These are phyloP conservation scores for Kazachstania psychrophila DNA, from an alignment of 805 yeast genomes.

Conservation along the genomic window DNA sequence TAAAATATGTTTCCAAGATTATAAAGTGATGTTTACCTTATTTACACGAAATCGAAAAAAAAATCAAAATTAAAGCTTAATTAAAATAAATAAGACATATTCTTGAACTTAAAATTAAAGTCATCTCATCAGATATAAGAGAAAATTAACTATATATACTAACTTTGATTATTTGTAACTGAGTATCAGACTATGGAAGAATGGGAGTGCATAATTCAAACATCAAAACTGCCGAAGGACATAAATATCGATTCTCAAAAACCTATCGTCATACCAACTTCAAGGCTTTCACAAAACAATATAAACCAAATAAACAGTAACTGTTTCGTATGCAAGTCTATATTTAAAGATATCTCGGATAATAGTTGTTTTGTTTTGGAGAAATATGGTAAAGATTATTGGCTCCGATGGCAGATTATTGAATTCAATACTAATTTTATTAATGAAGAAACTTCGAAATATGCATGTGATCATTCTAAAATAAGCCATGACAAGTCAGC, in stretches of 20 bases:
- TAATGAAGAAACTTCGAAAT: background rate
- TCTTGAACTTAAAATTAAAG: too few species aligned
- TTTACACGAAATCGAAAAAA: too few species aligned
- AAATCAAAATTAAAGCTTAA: too few species aligned
- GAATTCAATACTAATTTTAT: conserved; percentile 1
- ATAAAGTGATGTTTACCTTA: too few species aligned
- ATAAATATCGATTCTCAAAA: conserved; percentile 4
- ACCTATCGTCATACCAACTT: conserved; percentile 4
- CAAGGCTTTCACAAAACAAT: conserved; percentile 6
- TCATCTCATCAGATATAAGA: too few species aligned
- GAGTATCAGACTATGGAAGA: conserved; percentile 5
- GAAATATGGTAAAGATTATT: conserved; percentile 13
- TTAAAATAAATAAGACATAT: too few species aligned
- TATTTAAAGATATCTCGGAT: conserved; percentile 3
- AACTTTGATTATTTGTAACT: background rate
- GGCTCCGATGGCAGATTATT: conserved; percentile 12
- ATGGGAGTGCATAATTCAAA: conserved; percentile 7
- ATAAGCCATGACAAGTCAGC: background rate
- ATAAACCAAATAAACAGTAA: background rate
- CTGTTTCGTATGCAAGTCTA: conserved; percentile 4
- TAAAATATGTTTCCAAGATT: too few species aligned
- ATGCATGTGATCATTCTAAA: too few species aligned
- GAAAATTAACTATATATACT: too few species aligned
- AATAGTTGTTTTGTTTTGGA: conserved; percentile 11
- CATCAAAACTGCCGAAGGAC: conserved; percentile 8